These are phyloP conservation scores for Daldinia childiae DNA, from an alignment of 495 filamentous ascomycete genomes.

Conservation along the genomic window DNA sequence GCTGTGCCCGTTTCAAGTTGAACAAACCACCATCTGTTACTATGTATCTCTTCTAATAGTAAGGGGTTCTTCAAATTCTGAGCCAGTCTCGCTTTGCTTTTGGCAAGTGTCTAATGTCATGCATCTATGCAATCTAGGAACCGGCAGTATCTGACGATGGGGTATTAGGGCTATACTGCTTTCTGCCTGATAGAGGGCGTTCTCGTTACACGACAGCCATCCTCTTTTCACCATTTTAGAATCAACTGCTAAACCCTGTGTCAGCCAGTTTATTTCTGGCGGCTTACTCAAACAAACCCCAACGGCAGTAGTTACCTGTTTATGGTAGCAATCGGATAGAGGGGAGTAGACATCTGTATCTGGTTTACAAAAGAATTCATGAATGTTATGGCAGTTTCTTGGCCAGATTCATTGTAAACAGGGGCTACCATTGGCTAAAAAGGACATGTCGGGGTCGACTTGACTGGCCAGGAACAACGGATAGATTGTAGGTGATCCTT, in stretches of 20 bases:
- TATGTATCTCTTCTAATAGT: conserved; percentile 18
- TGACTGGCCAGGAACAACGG: conserved; percentile 34
- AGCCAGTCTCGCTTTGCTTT: conserved; percentile 34
- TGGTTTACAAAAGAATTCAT: conserved; percentile 19
- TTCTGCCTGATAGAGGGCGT: background rate
- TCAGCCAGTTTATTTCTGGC: conserved; percentile 19
- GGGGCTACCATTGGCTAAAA: conserved; percentile 30
- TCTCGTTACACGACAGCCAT: conserved; percentile 12
- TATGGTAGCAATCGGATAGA: conserved; percentile 17
- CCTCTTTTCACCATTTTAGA: conserved; percentile 4
- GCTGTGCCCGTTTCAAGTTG: conserved; percentile 47
- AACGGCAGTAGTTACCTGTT: conserved; percentile 8
- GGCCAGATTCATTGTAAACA: conserved; percentile 16
- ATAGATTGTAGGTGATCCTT: conserved; percentile 37
- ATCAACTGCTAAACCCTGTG: background rate
- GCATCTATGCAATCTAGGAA: conserved; percentile 14
- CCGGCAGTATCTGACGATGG: conserved; percentile 18
- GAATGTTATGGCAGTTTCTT: conserved; percentile 15
- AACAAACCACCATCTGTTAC: conserved; percentile 29
- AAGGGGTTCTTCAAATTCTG: conserved; percentile 4
- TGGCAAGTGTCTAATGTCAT: conserved; percentile 13
- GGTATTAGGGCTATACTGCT: conserved; percentile 4
- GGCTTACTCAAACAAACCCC: conserved; percentile 14
- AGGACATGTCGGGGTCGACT: conserved; percentile 13
- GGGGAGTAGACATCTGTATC: conserved; percentile 1